Base-by-base conservation (phyloP, 805 yeast genomes). In the Sugiyamaella americana region DNA sequence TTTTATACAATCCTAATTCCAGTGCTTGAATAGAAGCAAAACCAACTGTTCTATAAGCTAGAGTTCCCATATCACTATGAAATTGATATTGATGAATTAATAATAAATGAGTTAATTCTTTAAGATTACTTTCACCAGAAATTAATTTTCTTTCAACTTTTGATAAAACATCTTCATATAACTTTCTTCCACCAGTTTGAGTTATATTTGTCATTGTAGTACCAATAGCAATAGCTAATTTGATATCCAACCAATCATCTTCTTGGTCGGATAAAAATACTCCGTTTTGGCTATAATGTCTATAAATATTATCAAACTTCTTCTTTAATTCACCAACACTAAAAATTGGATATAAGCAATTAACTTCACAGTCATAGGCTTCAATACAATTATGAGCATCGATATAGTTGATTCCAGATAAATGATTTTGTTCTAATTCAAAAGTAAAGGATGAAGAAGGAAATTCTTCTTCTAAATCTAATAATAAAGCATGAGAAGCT, bases 331-430 rank as follows among this genome's bases (percentile, higher is more conserved):
- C 55, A 10, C 52, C 48, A 13, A 48, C 50, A 18, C 48, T 49
- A 47, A 57, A 57, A n/a, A 57, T 44, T 3, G 61, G 61, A 37
- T 50, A 57, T 53, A 57, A 52, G 43, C 53, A 46, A 43, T 57
- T 57, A 24, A 57, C 49, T 44, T 57, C 61, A 19, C 44, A 24
- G 35, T 57, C 61, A 36, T 51, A 57, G 3, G 50, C 47, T 10
- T 51, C 48, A 5, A 56, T 44, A 13, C 52, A 32, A 3, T 32
- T 29, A 10, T 40, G 41, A 11, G 54, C 58, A 8, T 45, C 49
- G 10, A 23, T 39, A 38, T 41, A 43, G 29, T 46, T 41, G 22
- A 55, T 39, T 11, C 50, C 51, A 22, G 23, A 41, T 5, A 49
- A 29, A 13, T 35, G 18, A 11, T 13, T 22, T 37, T 38, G 24